Base-by-base conservation (phyloP, 1,284 basidiomycete genomes). In the Cronartium quercuum region DNA sequence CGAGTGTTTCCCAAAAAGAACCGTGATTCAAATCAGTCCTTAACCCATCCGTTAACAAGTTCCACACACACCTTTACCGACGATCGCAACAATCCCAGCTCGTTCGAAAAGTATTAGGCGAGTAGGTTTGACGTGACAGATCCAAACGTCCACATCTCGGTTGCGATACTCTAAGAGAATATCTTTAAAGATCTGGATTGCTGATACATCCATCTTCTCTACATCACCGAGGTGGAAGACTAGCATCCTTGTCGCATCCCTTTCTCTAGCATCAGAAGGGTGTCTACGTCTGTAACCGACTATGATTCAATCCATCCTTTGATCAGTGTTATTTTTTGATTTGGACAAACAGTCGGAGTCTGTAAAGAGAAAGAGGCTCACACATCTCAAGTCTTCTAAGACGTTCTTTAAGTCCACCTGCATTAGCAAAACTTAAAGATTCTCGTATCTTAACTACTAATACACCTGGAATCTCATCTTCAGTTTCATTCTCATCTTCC, bases 381-480 rank as follows among this genome's bases (percentile, higher is more conserved):
- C 73, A 75, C 73, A 75, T 75, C 57, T 75, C 73, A 7, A 75
- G 38, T 62, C 73, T 34, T 51, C 73, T 62, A 34, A 75, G 57
- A 41, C 66, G 66, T 68, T 75, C 73, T 40, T 75, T 75, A 42
- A 75, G 47, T 24, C 73, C 73, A 12, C 73, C 73, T 7, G 60
- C 66, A 41, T 75, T 75, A 21, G 73, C 91, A 79, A 94, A 94
- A 78, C 91, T 89, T 12, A 94, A 83, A 78, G 87, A 89, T 83
- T 94, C 91, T 60, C 90, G 84, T 65, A 94, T 88, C 35, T 91
- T 85, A 2, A 94, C 86, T 74, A 94, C 91, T 57, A 94, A 84
- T 37, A 89, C 89, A 0, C 91, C 91, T 0, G 88, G 86, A 6
- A 84, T 82, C 65, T 89, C 86, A 77, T 89, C 89, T 79, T 91